A percentile compares a stretch with the other conserved stretches of the same genome.
These are phyloP conservation scores for Xerocomellus dryophilus DNA, from an alignment of 768 basidiomycete species.

Conservation along the genomic window DNA sequence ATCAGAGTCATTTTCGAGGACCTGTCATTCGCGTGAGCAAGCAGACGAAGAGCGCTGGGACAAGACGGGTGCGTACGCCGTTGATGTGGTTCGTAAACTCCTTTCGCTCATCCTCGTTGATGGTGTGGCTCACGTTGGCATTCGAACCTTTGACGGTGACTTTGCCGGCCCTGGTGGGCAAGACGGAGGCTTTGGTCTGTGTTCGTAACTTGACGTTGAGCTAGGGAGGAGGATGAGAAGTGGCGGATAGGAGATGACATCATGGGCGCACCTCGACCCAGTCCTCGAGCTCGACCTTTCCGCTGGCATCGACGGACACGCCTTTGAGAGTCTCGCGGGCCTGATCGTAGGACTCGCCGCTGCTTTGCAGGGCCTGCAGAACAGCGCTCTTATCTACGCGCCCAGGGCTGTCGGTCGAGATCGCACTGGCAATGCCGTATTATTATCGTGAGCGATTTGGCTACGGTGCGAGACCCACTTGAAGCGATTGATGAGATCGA, in stretches of 20 bases:
- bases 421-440: conserved; percentile 44
- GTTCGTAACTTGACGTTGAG: conserved; percentile 77
- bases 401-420: conserved; percentile 77
- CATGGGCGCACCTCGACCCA: conserved; percentile 82
- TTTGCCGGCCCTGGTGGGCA: conserved; percentile 74
- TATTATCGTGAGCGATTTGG: conserved; percentile 3
- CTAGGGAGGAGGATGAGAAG: conserved; percentile 37
- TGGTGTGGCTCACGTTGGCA: conserved; percentile 92
- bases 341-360: conserved; percentile 87
- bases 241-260: conserved; percentile 20
- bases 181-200: conserved; percentile 43
- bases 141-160: conserved; percentile 94
- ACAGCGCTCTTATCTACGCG: conserved; percentile 80
- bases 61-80: conserved; percentile 50
- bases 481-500: conserved; percentile 91
- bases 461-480: conserved; percentile 58
- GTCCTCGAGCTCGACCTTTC: conserved; percentile 95
- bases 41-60: neutral
- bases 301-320: conserved; percentile 91
- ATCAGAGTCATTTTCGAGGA: conserved; percentile 88
- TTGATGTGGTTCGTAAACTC: conserved; percentile 99
- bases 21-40: conserved; percentile 44
- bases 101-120: conserved; percentile 92
- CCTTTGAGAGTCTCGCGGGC: conserved; percentile 89
- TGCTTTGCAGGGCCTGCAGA: conserved; percentile 70